Conservation (phyloP, 306 rosid species). For the Leucaena leucocephala region DNA sequence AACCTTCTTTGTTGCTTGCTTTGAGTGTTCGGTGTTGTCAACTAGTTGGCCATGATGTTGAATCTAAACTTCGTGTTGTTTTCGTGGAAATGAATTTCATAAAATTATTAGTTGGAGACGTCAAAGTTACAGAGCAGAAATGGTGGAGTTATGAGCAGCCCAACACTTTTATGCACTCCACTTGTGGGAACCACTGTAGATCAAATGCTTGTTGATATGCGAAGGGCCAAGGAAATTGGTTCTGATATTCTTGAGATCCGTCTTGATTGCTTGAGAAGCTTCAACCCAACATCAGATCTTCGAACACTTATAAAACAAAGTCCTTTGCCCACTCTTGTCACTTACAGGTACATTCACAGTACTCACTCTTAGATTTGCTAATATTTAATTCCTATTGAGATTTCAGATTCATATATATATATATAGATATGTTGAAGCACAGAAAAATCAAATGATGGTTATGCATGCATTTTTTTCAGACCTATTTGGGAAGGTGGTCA, state of each 20-base stretch:
- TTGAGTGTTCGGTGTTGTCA: not conserved
- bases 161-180: conserved; percentile 49
- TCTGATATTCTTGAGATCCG: conserved; percentile 53
- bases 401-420: too few relatives aligned
- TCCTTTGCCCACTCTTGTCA: conserved; percentile 53
- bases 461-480: conserved; percentile 22
- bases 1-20: not conserved
- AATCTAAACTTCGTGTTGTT: not conserved
- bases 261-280: conserved; percentile 48
- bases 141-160: conserved; percentile 33
- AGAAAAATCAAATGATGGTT: not conserved
- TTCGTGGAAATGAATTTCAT: not conserved
- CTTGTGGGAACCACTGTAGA: conserved; percentile 43
- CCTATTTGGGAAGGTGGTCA: conserved; percentile 55
- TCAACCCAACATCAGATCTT: conserved; percentile 43
- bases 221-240: conserved; percentile 50
- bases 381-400: too few relatives aligned
- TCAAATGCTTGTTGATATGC: conserved; percentile 51
- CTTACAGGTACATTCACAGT: conserved; percentile 40
- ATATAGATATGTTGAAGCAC: not conserved
- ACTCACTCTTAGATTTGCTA: not conserved
- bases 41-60: not conserved
- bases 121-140: conserved; percentile 22
- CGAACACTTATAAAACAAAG: conserved; percentile 41
- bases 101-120: conserved; percentile 25